Conservation (phyloP, 176 grass and related monocot species). For the Coix lacrymajobi region DNA sequence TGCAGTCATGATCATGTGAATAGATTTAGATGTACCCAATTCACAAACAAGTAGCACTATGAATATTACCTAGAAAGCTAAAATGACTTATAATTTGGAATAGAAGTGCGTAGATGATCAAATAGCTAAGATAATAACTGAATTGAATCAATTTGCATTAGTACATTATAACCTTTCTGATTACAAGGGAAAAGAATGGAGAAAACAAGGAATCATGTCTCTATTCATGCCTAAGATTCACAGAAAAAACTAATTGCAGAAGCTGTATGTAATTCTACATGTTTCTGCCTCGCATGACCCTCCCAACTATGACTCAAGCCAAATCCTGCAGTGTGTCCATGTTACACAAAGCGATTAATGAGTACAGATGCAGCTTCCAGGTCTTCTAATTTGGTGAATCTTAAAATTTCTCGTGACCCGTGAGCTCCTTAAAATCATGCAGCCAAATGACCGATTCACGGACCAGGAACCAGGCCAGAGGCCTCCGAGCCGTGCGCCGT, state of each 20-base stretch:
- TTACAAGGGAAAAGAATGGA: background rate
- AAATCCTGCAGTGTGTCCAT: background rate
- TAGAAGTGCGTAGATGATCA: background rate
- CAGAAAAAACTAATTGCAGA: background rate
- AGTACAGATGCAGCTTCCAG: background rate
- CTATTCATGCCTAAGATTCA: background rate
- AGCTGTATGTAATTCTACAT: background rate
- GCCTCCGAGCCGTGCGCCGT: too few relatives aligned
- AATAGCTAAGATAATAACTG: background rate
- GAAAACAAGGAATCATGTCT: background rate
- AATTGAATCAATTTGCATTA: background rate
- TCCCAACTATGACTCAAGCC: background rate
- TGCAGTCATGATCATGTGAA: background rate
- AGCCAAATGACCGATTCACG: background rate
- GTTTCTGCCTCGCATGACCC: background rate
- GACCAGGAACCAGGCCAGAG: too few relatives aligned
- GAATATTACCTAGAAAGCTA: background rate
- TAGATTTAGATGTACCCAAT: background rate
- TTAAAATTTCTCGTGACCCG: background rate
- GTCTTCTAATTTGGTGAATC: background rate
- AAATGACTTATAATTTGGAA: background rate
- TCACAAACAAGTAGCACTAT: background rate
- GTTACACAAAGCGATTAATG: background rate
- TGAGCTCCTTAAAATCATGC: background rate
- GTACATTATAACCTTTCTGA: background rate